Evolutionary conservation across 176 grass and related monocot genomes (phyloP).

Genomic region (Cymbopogon citratus): DNA sequence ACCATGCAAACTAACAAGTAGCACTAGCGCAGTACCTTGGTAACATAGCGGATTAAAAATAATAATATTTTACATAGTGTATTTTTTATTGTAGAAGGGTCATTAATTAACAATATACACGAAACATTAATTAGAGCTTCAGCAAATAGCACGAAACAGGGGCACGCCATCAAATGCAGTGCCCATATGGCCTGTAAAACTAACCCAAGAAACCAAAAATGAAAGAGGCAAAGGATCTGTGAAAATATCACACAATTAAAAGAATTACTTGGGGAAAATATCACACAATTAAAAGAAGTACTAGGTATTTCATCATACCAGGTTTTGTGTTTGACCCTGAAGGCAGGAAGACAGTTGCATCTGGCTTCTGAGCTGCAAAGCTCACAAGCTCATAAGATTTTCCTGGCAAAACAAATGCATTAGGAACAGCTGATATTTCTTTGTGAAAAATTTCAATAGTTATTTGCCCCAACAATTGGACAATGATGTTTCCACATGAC

Average conservation of each 20-base stretch:
- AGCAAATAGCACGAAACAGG: neutral
- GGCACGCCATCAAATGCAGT: neutral
- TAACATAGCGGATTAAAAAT: neutral
- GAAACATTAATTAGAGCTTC: neutral
- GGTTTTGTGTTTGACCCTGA: constrained; percentile 54
- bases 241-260: neutral
- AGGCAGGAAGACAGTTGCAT: constrained; percentile 62
- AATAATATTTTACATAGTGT: neutral
- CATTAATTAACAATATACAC: neutral
- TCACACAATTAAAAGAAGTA: no score
- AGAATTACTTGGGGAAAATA: no score
- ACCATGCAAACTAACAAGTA: neutral
- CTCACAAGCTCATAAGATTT: constrained; percentile 69
- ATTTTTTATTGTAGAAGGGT: neutral
- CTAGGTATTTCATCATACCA: constrained; percentile 32
- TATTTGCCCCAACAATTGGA: neutral
- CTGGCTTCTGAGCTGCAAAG: constrained; percentile 55
- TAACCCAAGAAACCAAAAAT: neutral
- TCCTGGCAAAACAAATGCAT: constrained; percentile 36
- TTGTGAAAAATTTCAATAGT: neutral
- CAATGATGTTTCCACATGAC: neutral
- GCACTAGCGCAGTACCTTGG: neutral
- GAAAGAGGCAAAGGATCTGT: neutral
- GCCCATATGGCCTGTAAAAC: neutral
- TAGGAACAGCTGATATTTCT: neutral